Evolutionary conservation across 2,329 filamentous ascomycete genomes (phyloP).

Genomic region (Epichloe amarillans): DNA sequence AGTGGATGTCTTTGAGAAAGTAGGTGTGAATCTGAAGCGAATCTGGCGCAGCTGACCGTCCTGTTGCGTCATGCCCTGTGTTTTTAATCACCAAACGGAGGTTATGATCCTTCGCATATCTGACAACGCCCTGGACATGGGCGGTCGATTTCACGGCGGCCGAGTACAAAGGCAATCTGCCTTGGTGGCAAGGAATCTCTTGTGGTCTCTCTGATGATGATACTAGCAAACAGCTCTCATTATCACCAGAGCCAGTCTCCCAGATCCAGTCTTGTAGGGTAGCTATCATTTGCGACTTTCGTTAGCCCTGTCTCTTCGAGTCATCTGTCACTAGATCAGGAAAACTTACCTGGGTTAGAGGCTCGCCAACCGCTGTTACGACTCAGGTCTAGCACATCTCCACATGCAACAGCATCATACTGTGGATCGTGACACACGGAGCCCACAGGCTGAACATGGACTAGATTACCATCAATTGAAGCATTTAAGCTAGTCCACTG

Average conservation of each 20-base stretch:
- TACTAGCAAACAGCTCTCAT: not conserved
- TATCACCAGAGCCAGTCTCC: not conserved
- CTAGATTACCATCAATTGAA: too few species aligned
- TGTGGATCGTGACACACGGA: too few species aligned
- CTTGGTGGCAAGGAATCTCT: not conserved
- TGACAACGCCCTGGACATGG: not conserved
- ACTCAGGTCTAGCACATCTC: too few species aligned
- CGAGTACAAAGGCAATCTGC: not conserved
- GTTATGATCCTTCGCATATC: not conserved
- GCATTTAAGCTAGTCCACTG: too few species aligned
- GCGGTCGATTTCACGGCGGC: not conserved
- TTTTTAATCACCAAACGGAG: not conserved
- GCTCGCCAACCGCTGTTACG: too few species aligned
- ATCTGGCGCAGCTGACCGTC: not conserved
- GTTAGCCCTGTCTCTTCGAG: too few species aligned
- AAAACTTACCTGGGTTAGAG: too few species aligned
- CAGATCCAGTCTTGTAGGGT: not conserved
- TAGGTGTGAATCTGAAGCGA: slow-evolving; percentile 2
- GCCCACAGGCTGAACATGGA: too few species aligned
- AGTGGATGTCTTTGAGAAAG: not conserved
- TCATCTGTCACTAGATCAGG: too few species aligned
- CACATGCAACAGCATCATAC: too few species aligned
- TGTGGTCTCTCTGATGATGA: not conserved
- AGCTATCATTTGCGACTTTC: too few species aligned
- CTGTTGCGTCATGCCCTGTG: not conserved